Conservation (phyloP, 2,329 filamentous ascomycete species). For the Aspergillus aculeatus region DNA sequence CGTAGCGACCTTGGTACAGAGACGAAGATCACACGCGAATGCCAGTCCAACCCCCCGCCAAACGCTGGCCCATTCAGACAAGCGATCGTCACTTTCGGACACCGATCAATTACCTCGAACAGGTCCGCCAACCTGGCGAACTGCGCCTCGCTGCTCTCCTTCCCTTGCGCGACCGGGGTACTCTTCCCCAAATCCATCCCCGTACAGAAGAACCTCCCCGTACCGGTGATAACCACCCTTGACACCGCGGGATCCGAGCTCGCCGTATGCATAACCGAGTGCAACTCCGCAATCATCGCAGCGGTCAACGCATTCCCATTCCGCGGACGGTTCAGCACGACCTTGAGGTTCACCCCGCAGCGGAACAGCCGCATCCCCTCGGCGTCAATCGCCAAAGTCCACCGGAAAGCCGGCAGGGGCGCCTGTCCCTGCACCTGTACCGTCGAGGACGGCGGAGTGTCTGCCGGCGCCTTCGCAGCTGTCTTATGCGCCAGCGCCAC, state of each 20-base stretch:
- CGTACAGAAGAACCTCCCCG: slow-evolving; percentile 44
- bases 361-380: slow-evolving; percentile 30
- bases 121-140: slow-evolving; percentile 27
- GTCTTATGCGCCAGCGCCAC: slow-evolving; percentile 20
- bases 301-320: slow-evolving; percentile 44
- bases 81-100: slow-evolving; percentile 45
- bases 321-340: slow-evolving; percentile 12
- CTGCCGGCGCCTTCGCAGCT: too few species aligned
- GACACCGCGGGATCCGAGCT: slow-evolving; percentile 27
- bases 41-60: slow-evolving; percentile 46
- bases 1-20: slow-evolving; percentile 15
- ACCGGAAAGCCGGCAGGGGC: slow-evolving; percentile 8
- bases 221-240: slow-evolving; percentile 39
- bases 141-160: slow-evolving; percentile 20
- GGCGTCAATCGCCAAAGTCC: slow-evolving; percentile 20
- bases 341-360: slow-evolving; percentile 32
- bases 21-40: slow-evolving; percentile 44
- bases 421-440: background rate
- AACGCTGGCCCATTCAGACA: slow-evolving; percentile 45
- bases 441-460: background rate
- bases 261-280: slow-evolving; percentile 25
- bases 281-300: slow-evolving; percentile 37
- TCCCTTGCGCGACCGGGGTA: slow-evolving; percentile 22
- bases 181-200: slow-evolving; percentile 40
- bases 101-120: slow-evolving; percentile 41